Conservation (phyloP, 1,139 yeast species). For the Blastobotrys persicus region DNA sequence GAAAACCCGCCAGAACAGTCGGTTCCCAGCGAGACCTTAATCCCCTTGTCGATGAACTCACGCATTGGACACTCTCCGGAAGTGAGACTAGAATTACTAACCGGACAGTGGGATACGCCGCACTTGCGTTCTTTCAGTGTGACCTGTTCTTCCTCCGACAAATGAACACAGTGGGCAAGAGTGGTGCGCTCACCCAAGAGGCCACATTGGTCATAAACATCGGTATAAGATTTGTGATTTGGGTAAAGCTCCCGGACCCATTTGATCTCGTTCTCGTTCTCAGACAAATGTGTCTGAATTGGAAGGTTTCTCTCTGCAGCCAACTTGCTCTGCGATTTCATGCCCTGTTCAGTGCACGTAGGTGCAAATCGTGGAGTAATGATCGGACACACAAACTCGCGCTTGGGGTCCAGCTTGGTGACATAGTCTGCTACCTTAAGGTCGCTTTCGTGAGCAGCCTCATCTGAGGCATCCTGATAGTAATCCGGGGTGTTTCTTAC, state of each 20-base stretch:
- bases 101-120: constrained; percentile 92
- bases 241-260: constrained; percentile 80
- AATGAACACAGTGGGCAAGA: constrained; percentile 86
- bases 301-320: constrained; percentile 54
- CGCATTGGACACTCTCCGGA: constrained; percentile 89
- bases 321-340: constrained; percentile 62
- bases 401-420: constrained; percentile 48
- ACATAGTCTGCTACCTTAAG: constrained; percentile 57
- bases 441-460: constrained; percentile 55
- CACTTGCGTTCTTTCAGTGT: constrained; percentile 53
- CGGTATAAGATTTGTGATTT: constrained; percentile 62
- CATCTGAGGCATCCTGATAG: constrained; percentile 58
- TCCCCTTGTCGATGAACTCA: constrained; percentile 59
- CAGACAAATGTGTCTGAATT: constrained; percentile 87
- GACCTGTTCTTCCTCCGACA: constrained; percentile 60
- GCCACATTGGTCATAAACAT: constrained; percentile 66
- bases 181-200: constrained; percentile 66
- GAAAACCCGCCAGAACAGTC: constrained; percentile 93
- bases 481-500: constrained; percentile 66
- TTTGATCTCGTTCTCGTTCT: constrained; percentile 68
- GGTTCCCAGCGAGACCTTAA: constrained; percentile 84
- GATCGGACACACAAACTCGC: constrained; percentile 60
- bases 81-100: constrained; percentile 82
- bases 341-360: constrained; percentile 63
- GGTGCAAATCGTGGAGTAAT: constrained; percentile 96